phyloP scores from a whole-genome alignment of 495 filamentous ascomycete species.

The Bathelium albidoporum region DNA sequence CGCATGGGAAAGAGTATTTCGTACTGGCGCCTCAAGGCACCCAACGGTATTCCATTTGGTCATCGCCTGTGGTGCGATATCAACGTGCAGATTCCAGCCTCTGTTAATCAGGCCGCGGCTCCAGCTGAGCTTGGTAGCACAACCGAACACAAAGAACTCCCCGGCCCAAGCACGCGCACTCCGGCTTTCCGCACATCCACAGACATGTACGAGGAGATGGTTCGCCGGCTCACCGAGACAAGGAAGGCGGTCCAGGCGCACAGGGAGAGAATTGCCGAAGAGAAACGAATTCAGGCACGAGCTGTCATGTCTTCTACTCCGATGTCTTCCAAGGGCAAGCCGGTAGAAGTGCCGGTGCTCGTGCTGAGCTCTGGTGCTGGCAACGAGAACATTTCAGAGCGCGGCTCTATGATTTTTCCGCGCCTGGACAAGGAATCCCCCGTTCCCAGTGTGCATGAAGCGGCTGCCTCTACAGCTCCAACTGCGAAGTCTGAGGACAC shows the following conservation, averaged over 20 bases:
- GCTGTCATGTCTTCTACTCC: not conserved
- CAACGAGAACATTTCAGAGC: slow-evolving; percentile 15
- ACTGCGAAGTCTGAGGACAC: slow-evolving; percentile 29
- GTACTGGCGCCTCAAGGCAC: slow-evolving; percentile 88
- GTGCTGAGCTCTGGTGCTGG: slow-evolving; percentile 2
- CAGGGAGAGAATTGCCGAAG: slow-evolving; percentile 5
- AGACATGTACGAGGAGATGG: slow-evolving; percentile 1
- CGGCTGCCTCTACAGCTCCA: slow-evolving; percentile 28
- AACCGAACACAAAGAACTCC: not conserved
- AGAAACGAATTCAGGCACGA: too few relatives aligned
- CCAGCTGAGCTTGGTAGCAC: not conserved
- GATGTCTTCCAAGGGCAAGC: not conserved
- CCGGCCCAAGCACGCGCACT: not conserved
- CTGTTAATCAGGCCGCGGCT: slow-evolving; percentile 6
- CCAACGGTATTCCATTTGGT: slow-evolving; percentile 74
- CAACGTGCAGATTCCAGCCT: slow-evolving; percentile 38
- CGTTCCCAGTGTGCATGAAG: slow-evolving; percentile 62
- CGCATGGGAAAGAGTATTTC: slow-evolving; percentile 71
- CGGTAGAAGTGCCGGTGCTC: not conserved
- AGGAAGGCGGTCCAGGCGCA: not conserved
- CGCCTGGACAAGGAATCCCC: slow-evolving; percentile 93
- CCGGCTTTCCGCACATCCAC: not conserved
- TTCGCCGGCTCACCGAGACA: not conserved
- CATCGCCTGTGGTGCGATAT: slow-evolving; percentile 94
- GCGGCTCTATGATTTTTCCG: slow-evolving; percentile 89